Evolutionary conservation across 306 rosid species (phyloP).

Genomic region (Castanea crenata): DNA sequence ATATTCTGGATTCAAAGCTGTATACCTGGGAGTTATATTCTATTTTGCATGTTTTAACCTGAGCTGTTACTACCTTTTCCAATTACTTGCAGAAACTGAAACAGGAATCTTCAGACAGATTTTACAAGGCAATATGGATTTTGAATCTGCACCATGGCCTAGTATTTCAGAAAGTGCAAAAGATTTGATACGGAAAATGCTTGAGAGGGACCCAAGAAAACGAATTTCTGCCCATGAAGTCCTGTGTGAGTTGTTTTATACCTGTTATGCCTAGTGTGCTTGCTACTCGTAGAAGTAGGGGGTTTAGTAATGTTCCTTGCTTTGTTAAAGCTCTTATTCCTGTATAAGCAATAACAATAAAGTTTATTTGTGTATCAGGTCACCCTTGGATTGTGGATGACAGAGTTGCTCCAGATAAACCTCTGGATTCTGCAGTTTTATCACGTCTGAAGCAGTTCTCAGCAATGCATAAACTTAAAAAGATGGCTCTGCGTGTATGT

Average conservation of each 20-base stretch:
- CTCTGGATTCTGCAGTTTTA: conserved; percentile 88
- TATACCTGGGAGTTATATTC: conserved; percentile 1
- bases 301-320: conserved; percentile 3
- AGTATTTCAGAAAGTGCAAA: conserved; percentile 73
- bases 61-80: conserved; percentile 18
- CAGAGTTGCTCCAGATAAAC: conserved; percentile 81
- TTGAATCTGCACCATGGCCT: conserved; percentile 86
- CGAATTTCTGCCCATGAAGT: conserved; percentile 88
- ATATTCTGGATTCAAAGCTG: conserved; percentile 3
- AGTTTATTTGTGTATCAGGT: conserved; percentile 44
- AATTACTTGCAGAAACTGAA: conserved; percentile 61
- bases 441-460: conserved; percentile 88
- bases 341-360: conserved; percentile 15
- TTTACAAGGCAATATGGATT: conserved; percentile 66
- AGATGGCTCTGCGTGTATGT: conserved; percentile 84
- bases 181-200: conserved; percentile 70
- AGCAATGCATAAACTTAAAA: conserved; percentile 84
- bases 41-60: neutral
- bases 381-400: conserved; percentile 92
- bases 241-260: conserved; percentile 59
- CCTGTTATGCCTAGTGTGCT: conserved; percentile 11
- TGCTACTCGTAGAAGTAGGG: conserved; percentile 11
- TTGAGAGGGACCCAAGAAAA: conserved; percentile 65
- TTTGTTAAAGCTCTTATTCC: conserved; percentile 8
- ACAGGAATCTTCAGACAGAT: conserved; percentile 85